These are phyloP conservation scores for Populus ilicifolia DNA, from an alignment of 345 rosid genomes.

Conservation along the genomic window DNA sequence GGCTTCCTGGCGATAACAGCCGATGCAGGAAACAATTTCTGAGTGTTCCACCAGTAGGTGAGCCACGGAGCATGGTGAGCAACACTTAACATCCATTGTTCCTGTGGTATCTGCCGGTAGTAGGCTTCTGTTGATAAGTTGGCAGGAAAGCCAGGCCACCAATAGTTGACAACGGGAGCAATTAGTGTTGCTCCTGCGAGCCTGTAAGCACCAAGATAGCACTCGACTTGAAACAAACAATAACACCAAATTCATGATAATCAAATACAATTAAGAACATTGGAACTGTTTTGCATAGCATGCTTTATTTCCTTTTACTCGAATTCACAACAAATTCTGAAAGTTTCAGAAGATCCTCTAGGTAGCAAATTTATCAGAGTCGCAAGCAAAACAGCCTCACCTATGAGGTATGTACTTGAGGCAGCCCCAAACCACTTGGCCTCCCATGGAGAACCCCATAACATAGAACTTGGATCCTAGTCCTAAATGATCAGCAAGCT, in stretches of 20 bases:
- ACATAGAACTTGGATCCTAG: slow-evolving; percentile 24
- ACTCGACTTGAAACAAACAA: background rate
- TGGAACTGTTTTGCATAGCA: background rate
- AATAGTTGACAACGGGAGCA: slow-evolving; percentile 26
- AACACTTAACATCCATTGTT: slow-evolving; percentile 19
- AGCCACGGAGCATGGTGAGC: slow-evolving; percentile 21
- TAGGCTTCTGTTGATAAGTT: slow-evolving; percentile 22
- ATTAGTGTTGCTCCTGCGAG: slow-evolving; percentile 26
- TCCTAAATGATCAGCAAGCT: slow-evolving; percentile 29
- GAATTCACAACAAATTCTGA: background rate
- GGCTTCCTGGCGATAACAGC: slow-evolving; percentile 1
- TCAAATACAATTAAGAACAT: background rate
- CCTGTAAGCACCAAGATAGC: slow-evolving; percentile 1
- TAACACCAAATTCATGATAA: background rate
- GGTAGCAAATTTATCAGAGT: background rate
- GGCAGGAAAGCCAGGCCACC: slow-evolving; percentile 32
- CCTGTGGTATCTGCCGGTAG: slow-evolving; percentile 14
- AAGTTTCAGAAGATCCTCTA: background rate
- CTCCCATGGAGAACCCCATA: slow-evolving; percentile 28
- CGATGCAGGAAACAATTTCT: slow-evolving; percentile 25
- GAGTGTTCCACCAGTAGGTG: slow-evolving; percentile 30
- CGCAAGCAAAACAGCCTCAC: background rate
- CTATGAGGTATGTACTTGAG: slow-evolving; percentile 34
- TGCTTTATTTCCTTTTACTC: background rate
- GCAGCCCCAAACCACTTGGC: slow-evolving; percentile 26